Percentiles rank a stretch among this genome's conserved stretches.
phyloP scores from a whole-genome alignment of 495 filamentous ascomycete species.

The Hyaloscypha variabilis region DNA sequence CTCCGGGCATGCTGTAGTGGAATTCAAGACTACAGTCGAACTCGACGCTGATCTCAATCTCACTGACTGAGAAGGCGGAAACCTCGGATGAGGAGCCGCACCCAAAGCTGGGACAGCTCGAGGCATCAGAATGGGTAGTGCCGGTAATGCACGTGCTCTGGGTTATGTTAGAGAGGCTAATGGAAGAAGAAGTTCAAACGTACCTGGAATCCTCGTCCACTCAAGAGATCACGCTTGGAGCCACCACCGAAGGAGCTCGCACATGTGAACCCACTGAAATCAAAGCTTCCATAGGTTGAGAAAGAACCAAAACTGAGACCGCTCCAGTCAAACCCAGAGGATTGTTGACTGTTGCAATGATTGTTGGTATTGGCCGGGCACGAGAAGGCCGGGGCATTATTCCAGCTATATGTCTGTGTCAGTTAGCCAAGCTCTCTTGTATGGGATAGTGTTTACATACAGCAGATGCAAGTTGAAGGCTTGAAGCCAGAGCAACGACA shows the following conservation, averaged over 20 bases:
- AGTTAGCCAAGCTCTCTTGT: slow-evolving; percentile 13
- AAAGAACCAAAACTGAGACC: slow-evolving; percentile 66
- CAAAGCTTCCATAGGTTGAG: slow-evolving; percentile 67
- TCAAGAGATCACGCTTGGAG: slow-evolving; percentile 46
- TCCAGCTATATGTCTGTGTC: slow-evolving; percentile 49
- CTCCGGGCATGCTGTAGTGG: slow-evolving; percentile 81
- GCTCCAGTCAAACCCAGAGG: slow-evolving; percentile 70
- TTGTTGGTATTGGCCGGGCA: slow-evolving; percentile 78
- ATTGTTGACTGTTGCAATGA: slow-evolving; percentile 68
- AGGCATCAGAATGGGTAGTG: slow-evolving; percentile 48
- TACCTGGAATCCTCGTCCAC: slow-evolving; percentile 42
- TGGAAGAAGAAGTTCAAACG: slow-evolving; percentile 2
- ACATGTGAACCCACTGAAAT: slow-evolving; percentile 72
- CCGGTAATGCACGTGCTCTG: slow-evolving; percentile 68
- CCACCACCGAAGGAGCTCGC: slow-evolving; percentile 52
- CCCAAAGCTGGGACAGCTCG: slow-evolving; percentile 55
- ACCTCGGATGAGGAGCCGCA: slow-evolving; percentile 42
- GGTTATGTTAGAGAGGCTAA: slow-evolving; percentile 6
- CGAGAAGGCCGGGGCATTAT: slow-evolving; percentile 59
- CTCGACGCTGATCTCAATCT: slow-evolving; percentile 71
- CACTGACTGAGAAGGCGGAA: slow-evolving; percentile 71
- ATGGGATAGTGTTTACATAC: slow-evolving; percentile 37
- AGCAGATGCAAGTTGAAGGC: slow-evolving; percentile 57
- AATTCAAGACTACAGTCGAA: slow-evolving; percentile 78
- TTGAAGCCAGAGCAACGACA: slow-evolving; percentile 57